Percentiles rank a stretch among this genome's conserved stretches.
phyloP scores from a whole-genome alignment of 2,329 filamentous ascomycete genomes.

The Aspergillus arachidicola region DNA sequence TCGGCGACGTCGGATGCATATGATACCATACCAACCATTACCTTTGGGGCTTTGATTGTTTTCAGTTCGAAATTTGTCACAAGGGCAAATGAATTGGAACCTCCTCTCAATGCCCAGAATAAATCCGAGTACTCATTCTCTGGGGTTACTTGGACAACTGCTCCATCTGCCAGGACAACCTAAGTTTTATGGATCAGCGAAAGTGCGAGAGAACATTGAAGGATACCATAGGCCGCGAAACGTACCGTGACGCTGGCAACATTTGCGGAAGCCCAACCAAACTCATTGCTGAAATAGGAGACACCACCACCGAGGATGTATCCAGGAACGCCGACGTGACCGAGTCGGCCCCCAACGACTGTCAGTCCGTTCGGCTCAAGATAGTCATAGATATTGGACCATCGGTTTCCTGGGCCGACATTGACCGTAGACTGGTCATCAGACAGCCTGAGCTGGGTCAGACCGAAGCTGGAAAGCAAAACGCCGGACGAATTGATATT shows the following conservation, averaged over 20 bases:
- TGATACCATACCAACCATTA: neutral
- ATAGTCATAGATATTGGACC: conserved; percentile 5
- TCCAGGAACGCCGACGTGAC: conserved; percentile 2
- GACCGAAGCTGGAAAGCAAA: neutral
- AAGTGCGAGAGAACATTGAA: neutral
- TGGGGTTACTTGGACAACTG: neutral
- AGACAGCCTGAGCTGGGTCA: neutral
- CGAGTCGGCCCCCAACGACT: conserved; percentile 1
- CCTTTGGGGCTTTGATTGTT: neutral
- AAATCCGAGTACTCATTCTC: conserved; percentile 4
- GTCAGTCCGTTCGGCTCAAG: neutral
- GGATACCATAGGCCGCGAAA: too few species aligned
- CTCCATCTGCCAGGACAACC: neutral
- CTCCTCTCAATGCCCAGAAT: conserved; percentile 5
- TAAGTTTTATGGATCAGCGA: neutral
- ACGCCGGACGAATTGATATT: neutral
- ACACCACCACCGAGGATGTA: conserved; percentile 1
- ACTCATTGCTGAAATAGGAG: neutral
- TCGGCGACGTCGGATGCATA: neutral
- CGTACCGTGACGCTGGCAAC: neutral
- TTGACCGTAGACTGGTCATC: neutral
- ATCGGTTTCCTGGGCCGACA: conserved; percentile 1
- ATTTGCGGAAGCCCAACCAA: conserved; percentile 2
- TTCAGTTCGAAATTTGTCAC: conserved; percentile 6
- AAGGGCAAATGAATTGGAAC: conserved; percentile 1